Conservation (phyloP, 768 basidiomycete species). For the Rhodotorula paludigena region DNA sequence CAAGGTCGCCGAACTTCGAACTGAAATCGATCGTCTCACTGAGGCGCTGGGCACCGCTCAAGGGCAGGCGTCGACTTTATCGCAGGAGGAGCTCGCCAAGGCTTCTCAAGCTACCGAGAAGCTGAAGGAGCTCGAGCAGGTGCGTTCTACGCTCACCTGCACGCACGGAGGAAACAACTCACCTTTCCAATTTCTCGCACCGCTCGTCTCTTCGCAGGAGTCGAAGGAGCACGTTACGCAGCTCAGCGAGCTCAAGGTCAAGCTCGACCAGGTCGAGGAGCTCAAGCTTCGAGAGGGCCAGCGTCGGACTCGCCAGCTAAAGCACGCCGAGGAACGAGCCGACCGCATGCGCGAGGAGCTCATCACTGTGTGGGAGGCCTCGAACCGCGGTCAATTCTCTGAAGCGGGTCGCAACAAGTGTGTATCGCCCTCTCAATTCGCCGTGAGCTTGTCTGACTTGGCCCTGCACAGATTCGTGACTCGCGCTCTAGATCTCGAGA, state of each 20-base stretch:
- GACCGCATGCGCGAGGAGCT: constrained; percentile 1
- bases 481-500: not conserved
- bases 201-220: not conserved
- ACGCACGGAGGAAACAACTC: too few species aligned
- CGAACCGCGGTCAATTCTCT: not conserved
- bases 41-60: too few species aligned
- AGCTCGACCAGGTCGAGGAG: not conserved
- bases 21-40: not conserved
- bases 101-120: too few species aligned
- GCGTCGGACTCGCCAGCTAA: not conserved
- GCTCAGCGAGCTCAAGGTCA: not conserved
- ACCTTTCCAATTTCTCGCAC: too few species aligned
- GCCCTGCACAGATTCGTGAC: not conserved
- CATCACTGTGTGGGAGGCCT: constrained; percentile 1
- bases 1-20: not conserved
- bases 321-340: constrained; percentile 6
- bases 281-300: not conserved
- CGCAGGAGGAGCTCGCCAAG: too few species aligned
- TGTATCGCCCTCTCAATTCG: not conserved
- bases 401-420: not conserved
- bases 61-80: too few species aligned
- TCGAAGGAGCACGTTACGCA: too few species aligned
- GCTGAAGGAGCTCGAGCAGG: too few species aligned
- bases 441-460: not conserved
- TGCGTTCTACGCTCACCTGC: too few species aligned